Conservation (phyloP, 345 rosid genomes). For the Aquilaria malaccensis region DNA sequence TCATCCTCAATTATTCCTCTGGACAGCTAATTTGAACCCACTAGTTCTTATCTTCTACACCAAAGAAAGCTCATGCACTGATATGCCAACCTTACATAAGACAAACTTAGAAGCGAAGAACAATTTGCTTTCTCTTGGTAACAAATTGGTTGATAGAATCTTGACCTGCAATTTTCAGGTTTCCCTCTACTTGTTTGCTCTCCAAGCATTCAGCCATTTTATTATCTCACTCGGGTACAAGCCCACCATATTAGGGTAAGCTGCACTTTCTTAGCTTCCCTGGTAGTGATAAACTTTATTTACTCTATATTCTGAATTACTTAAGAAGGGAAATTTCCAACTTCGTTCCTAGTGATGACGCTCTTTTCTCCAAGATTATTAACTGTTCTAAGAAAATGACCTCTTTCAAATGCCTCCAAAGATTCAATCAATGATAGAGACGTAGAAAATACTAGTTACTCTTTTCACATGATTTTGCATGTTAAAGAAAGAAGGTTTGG, state of each 20-base stretch:
- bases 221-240: not conserved
- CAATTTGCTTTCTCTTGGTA: slow-evolving; percentile 1
- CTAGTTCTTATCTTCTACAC: slow-evolving; percentile 3
- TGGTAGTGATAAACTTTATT: too few species aligned
- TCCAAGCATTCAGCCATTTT: not conserved
- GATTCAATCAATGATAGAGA: slow-evolving; percentile 30
- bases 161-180: not conserved
- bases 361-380: slow-evolving; percentile 22
- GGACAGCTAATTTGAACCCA: slow-evolving; percentile 14
- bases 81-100: not conserved
- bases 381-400: slow-evolving; percentile 63
- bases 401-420: slow-evolving; percentile 29
- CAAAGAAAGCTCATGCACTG: not conserved
- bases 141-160: not conserved
- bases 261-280: too few species aligned
- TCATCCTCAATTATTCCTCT: slow-evolving; percentile 9
- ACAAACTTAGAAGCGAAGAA: not conserved
- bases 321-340: slow-evolving; percentile 4
- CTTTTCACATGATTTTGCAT: slow-evolving; percentile 40
- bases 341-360: slow-evolving; percentile 21
- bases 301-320: not conserved
- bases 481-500: slow-evolving; percentile 27
- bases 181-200: not conserved
- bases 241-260: not conserved
- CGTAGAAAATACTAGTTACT: slow-evolving; percentile 21